Base-by-base conservation (phyloP, 2,329 filamentous ascomycete species). In the Cyphellophora attinorum region DNA sequence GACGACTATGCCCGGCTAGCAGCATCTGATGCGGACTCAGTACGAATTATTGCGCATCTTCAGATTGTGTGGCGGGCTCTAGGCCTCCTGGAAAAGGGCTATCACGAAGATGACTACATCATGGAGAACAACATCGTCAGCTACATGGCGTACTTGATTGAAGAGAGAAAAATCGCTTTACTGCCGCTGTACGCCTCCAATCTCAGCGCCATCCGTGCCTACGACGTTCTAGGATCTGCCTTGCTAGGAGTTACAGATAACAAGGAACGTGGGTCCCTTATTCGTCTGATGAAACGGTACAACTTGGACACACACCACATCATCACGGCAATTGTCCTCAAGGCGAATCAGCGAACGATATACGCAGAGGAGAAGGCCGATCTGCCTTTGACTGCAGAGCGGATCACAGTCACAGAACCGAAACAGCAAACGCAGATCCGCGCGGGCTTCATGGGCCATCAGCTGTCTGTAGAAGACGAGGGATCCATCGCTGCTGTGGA, bases 141-240 rank as follows among this genome's bases (percentile, higher is more conserved):
- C 3, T 96, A 96, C 54, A 81, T 93, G 36, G 81, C 82, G 48
- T 79, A 82, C 41, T 62, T 98, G 23, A 76, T 83, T 28, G 68
- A 81, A 30, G 74, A 75, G 11, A 75, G 77, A 19, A 74, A 91
- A 35, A 76, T 81, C 39, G 79, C 89, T 42, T 62, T 91, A 27
- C 81, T 94, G 36, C 88, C 91, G 1, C 65, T 93, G 1, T 98
- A 98, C 56, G 88, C 84, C 42, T 85, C 85, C 6, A 79, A 85
- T 48, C 67, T 98, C 10, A 45, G 45, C 13, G 68, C 74, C 6
- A 62, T 68, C 5, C 64, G 74, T 10, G 71, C 80, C 42, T 70
- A 72, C 41, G 78, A 85, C 47, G 72, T 77, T 35, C 68, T 98
- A 31, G 84, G 80, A 38, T 73, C 76, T 34, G 81, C 93, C 37